Conservation (phyloP, 2,329 filamentous ascomycete genomes). For the Alternaria metachromatica region DNA sequence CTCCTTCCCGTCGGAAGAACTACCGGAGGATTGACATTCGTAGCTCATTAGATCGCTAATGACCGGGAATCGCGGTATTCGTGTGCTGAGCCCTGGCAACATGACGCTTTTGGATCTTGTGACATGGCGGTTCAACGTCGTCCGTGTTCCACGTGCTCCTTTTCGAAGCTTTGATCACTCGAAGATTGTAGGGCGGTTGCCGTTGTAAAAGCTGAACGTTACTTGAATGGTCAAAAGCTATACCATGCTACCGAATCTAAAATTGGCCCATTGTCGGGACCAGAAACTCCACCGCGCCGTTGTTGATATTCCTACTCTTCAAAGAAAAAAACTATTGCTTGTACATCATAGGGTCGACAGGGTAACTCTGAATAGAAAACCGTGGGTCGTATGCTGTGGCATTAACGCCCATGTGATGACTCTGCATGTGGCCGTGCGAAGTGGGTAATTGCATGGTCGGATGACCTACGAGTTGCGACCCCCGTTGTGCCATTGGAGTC, state of each 20-base stretch:
- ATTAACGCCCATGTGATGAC: slow-evolving; percentile 41
- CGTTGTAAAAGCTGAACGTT: slow-evolving; percentile 5
- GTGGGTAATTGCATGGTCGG: slow-evolving; percentile 32
- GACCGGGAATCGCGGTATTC: slow-evolving; percentile 6
- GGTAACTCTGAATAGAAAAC: slow-evolving; percentile 41
- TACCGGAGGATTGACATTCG: slow-evolving; percentile 11
- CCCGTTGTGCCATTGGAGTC: slow-evolving; percentile 34
- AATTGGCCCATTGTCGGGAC: slow-evolving; percentile 1
- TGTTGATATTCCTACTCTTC: slow-evolving; percentile 5
- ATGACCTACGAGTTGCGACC: slow-evolving; percentile 32
- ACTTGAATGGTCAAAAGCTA: slow-evolving; percentile 17
- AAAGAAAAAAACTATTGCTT: slow-evolving; percentile 27
- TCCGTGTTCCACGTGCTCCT: slow-evolving; percentile 5
- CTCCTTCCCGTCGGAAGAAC: slow-evolving; percentile 13
- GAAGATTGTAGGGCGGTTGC: slow-evolving; percentile 4
- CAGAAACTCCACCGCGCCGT: not conserved
- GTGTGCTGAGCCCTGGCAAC: not conserved
- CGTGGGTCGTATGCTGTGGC: slow-evolving; percentile 42
- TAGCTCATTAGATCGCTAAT: slow-evolving; percentile 1
- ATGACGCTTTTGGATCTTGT: not conserved
- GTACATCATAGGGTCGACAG: slow-evolving; percentile 46
- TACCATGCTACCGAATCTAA: slow-evolving; percentile 16
- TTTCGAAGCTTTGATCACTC: slow-evolving; percentile 8
- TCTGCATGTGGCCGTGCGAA: slow-evolving; percentile 37
- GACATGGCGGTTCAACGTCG: slow-evolving; percentile 3